Evolutionary conservation across 73 alveolate genomes (phyloP).

Genomic region (Uronychia binucleata): DNA sequence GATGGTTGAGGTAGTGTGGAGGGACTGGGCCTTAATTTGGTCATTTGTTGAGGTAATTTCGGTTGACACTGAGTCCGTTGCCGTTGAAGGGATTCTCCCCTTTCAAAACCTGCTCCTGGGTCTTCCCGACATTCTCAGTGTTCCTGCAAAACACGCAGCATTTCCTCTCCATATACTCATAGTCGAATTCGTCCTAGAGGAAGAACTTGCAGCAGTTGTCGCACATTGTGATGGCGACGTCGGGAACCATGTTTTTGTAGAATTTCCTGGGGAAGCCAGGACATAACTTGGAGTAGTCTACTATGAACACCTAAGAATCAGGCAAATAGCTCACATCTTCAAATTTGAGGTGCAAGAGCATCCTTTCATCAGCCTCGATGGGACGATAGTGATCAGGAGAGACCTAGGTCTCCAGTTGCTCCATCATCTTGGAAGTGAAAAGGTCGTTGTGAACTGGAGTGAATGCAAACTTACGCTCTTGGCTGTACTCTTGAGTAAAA

Average conservation of each 20-base stretch:
- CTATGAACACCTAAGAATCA: constrained; percentile 51
- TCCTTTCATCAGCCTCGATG: constrained; percentile 81
- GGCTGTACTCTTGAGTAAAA: constrained; percentile 34
- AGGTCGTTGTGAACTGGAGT: constrained; percentile 51
- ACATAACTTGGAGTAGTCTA: constrained; percentile 76
- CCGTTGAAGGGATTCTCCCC: neutral
- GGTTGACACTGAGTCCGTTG: neutral
- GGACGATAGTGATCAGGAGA: constrained; percentile 72
- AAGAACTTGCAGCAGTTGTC: constrained; percentile 81
- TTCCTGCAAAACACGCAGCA: constrained; percentile 87
- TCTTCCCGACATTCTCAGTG: constrained; percentile 11
- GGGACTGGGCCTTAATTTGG: neutral
- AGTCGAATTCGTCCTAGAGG: constrained; percentile 90
- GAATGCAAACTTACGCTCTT: constrained; percentile 1
- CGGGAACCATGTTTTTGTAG: constrained; percentile 87
- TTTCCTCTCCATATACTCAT: constrained; percentile 83
- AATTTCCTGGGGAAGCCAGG: constrained; percentile 74
- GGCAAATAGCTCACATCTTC: constrained; percentile 63
- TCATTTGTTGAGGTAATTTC: neutral
- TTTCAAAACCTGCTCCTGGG: constrained; percentile 1
- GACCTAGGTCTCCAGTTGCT: constrained; percentile 69
- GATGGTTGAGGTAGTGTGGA: constrained; percentile 3
- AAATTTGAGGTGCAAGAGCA: constrained; percentile 72
- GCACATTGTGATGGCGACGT: constrained; percentile 80
- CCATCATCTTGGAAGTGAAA: constrained; percentile 76